These are phyloP conservation scores for Besnoitia besnoiti DNA, from an alignment of 169 alveolate genomes.

Conservation along the genomic window DNA sequence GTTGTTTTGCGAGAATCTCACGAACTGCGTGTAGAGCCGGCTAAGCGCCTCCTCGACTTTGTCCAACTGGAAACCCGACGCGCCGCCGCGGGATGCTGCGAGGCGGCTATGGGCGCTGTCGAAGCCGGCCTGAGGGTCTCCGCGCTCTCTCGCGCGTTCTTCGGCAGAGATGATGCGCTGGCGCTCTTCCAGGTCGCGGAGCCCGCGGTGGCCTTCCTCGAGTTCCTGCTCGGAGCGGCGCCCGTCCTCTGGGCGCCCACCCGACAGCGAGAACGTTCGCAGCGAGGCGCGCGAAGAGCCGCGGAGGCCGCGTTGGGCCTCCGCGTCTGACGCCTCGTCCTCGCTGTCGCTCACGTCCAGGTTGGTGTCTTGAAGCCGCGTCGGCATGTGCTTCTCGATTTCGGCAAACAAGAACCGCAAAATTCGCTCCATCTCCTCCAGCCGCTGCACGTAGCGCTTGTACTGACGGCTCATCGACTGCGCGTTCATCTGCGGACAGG, in stretches of 20 bases:
- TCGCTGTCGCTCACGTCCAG: slow-evolving; percentile 1
- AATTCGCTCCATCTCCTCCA: slow-evolving; percentile 88
- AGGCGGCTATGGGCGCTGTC: background rate
- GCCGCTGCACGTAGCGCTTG: slow-evolving; percentile 89
- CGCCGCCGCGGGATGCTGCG: background rate
- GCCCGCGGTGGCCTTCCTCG: too few species aligned
- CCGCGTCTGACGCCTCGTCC: background rate
- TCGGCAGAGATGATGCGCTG: background rate
- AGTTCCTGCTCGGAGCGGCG: background rate
- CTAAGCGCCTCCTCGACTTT: slow-evolving; percentile 77
- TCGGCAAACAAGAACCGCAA: slow-evolving; percentile 46
- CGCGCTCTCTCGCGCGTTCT: background rate
- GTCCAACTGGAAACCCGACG: slow-evolving; percentile 70
- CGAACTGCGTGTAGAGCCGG: slow-evolving; percentile 88
- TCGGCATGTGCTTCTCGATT: slow-evolving; percentile 64
- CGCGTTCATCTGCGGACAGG: slow-evolving; percentile 70
- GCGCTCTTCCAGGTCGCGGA: too few species aligned
- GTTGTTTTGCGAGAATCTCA: slow-evolving; percentile 86
- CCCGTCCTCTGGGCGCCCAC: too few species aligned
- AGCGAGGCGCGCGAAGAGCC: background rate
- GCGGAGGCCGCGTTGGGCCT: background rate
- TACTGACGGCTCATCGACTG: slow-evolving; percentile 87
- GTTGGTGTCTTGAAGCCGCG: background rate
- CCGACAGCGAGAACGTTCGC: background rate
- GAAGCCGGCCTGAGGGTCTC: background rate